phyloP scores from a whole-genome alignment of 352 stramenopile genomes.

The Globisporangium perplexum region DNA sequence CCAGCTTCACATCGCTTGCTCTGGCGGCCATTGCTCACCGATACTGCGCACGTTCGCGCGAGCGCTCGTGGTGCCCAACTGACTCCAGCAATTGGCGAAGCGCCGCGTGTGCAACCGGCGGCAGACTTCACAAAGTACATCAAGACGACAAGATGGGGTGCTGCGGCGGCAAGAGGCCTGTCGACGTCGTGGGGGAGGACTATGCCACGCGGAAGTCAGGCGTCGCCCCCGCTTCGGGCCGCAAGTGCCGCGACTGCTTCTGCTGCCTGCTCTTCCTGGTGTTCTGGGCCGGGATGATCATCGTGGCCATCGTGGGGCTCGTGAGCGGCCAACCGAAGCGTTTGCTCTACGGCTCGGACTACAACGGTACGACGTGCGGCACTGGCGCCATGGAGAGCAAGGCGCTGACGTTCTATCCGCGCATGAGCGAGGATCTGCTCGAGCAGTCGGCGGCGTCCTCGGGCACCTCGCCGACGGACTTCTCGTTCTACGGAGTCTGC shows the following conservation, averaged over 20 bases:
- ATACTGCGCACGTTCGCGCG: no score
- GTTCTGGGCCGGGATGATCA: conserved; percentile 74
- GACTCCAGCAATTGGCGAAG: no score
- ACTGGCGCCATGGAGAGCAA: conserved; percentile 23
- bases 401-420: conserved; percentile 65
- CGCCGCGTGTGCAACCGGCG: no score
- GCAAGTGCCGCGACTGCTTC: conserved; percentile 68
- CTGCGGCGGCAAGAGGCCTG: conserved; percentile 55
- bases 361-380: conserved; percentile 72
- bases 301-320: conserved; percentile 47
- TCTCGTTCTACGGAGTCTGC: conserved; percentile 71
- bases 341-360: conserved; percentile 67
- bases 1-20: conserved; percentile 19
- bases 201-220: conserved; percentile 21
- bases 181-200: conserved; percentile 23
- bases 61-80: no score
- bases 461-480: conserved; percentile 30
- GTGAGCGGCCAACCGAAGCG: conserved; percentile 62
- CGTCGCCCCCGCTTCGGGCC: conserved; percentile 42
- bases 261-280: conserved; percentile 59
- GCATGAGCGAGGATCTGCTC: conserved; percentile 69
- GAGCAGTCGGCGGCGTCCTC: conserved; percentile 45
- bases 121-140: no score
- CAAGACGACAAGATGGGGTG: conserved; percentile 57
- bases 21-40: no score